A percentile compares a stretch with the other conserved stretches of the same genome.
phyloP scores from a whole-genome alignment of 2,329 filamentous ascomycete genomes.

The Cyanodermella asteris region DNA sequence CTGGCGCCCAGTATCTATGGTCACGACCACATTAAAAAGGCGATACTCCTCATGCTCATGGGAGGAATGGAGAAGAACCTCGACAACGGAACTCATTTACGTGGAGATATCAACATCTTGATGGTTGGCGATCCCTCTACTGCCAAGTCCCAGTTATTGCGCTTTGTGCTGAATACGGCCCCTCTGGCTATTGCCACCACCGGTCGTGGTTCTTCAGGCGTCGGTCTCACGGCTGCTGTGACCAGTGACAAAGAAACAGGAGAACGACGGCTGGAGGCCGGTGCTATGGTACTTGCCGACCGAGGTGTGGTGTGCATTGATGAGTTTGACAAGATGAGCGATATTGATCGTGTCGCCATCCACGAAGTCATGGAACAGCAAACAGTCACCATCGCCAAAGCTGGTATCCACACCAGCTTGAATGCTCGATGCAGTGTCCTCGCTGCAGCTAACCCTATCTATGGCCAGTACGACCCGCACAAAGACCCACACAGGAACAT shows the following conservation, averaged over 20 bases:
- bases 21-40: slow-evolving; percentile 94
- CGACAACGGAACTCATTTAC: slow-evolving; percentile 89
- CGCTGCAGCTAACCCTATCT: slow-evolving; percentile 91
- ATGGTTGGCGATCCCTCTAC: slow-evolving; percentile 99
- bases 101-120: slow-evolving; percentile 96
- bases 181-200: slow-evolving; percentile 93
- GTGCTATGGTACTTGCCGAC: slow-evolving; percentile 96
- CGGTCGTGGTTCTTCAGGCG: slow-evolving; percentile 85
- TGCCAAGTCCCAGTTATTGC: slow-evolving; percentile 90
- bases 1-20: slow-evolving; percentile 92
- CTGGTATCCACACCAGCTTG: slow-evolving; percentile 89
- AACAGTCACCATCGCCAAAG: slow-evolving; percentile 96
- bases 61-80: slow-evolving; percentile 97
- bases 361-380: slow-evolving; percentile 99
- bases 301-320: slow-evolving; percentile 96
- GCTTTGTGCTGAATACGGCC: slow-evolving; percentile 92
- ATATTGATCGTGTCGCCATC: slow-evolving; percentile 91
- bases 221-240: slow-evolving; percentile 91
- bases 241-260: slow-evolving; percentile 95
- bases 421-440: slow-evolving; percentile 94
- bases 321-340: slow-evolving; percentile 99
- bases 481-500: slow-evolving; percentile 99
- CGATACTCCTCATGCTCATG: slow-evolving; percentile 82
- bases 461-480: slow-evolving; percentile 93
- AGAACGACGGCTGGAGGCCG: slow-evolving; percentile 80